phyloP scores from a whole-genome alignment of 495 filamentous ascomycete genomes.

The Penicillium goetzii region DNA sequence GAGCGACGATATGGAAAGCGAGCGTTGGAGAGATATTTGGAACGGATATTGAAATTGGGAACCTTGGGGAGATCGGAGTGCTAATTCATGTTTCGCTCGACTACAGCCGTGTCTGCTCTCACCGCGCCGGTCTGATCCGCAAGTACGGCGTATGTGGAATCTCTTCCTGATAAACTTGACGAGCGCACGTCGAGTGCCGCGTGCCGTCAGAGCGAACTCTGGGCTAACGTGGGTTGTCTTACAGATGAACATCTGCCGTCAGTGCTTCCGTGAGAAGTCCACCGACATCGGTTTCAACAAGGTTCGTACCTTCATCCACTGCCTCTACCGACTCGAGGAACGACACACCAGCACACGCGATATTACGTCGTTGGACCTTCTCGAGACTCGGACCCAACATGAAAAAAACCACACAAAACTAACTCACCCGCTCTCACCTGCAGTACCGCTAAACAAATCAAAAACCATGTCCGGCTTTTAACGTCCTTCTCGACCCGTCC shows the following conservation, averaged over 20 bases:
- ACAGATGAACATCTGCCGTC: constrained; percentile 93
- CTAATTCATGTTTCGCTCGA: constrained; percentile 30
- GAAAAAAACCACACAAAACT: constrained; percentile 2
- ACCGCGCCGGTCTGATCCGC: constrained; percentile 94
- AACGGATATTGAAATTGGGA: constrained; percentile 16
- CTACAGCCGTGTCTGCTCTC: constrained; percentile 90
- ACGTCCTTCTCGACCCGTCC: constrained; percentile 41
- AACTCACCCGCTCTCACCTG: constrained; percentile 21
- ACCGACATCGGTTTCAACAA: constrained; percentile 97
- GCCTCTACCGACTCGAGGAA: not conserved
- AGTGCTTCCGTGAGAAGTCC: constrained; percentile 99
- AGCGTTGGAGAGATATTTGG: not conserved
- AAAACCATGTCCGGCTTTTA: constrained; percentile 36
- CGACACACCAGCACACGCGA: not conserved
- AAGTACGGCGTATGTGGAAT: constrained; percentile 87
- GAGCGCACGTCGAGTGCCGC: constrained; percentile 8
- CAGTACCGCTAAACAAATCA: constrained; percentile 58
- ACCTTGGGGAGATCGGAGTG: constrained; percentile 23
- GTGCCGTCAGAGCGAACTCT: not conserved
- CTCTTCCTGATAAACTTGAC: not conserved
- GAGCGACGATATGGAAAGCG: constrained; percentile 13
- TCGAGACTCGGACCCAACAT: not conserved
- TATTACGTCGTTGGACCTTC: not conserved
- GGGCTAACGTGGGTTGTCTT: constrained; percentile 32
- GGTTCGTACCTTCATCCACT: constrained; percentile 52